Evolutionary conservation across 1,139 yeast genomes (phyloP).

Genomic region (Nakaseomyces sp.): DNA sequence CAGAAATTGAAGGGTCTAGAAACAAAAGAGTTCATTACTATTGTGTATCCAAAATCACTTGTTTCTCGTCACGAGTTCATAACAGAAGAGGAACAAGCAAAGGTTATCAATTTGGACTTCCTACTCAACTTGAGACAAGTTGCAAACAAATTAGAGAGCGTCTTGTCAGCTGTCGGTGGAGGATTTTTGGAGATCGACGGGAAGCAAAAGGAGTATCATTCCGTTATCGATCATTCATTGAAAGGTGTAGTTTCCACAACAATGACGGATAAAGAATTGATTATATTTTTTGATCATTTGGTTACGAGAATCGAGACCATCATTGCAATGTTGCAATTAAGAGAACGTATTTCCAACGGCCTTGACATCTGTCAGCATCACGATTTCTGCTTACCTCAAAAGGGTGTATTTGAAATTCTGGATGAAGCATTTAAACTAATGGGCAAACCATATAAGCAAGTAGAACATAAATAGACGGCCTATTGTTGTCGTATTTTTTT

Average conservation of each 20-base stretch:
- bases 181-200: constrained; percentile 16
- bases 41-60: constrained; percentile 63
- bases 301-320: constrained; percentile 28
- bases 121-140: constrained; percentile 21
- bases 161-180: constrained; percentile 22
- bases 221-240: constrained; percentile 12
- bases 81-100: constrained; percentile 20
- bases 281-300: constrained; percentile 27
- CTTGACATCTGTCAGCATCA: constrained; percentile 15
- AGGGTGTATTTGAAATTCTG: constrained; percentile 20
- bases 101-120: constrained; percentile 21
- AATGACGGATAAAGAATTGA: constrained; percentile 21
- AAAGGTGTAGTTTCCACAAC: constrained; percentile 15
- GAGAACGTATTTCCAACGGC: constrained; percentile 22
- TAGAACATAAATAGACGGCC: background rate
- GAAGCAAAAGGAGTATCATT: constrained; percentile 3
- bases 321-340: constrained; percentile 23
- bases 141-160: constrained; percentile 22
- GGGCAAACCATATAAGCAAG: background rate
- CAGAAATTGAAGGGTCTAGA: constrained; percentile 88
- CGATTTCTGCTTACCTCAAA: constrained; percentile 11
- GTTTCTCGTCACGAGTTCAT: constrained; percentile 41
- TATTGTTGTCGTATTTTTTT: background rate
- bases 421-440: constrained; percentile 12
- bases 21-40: constrained; percentile 79